Percentiles rank a stretch among this genome's conserved stretches.
These are phyloP conservation scores for Medicago arabica DNA, from an alignment of 306 rosid species.

Conservation along the genomic window DNA sequence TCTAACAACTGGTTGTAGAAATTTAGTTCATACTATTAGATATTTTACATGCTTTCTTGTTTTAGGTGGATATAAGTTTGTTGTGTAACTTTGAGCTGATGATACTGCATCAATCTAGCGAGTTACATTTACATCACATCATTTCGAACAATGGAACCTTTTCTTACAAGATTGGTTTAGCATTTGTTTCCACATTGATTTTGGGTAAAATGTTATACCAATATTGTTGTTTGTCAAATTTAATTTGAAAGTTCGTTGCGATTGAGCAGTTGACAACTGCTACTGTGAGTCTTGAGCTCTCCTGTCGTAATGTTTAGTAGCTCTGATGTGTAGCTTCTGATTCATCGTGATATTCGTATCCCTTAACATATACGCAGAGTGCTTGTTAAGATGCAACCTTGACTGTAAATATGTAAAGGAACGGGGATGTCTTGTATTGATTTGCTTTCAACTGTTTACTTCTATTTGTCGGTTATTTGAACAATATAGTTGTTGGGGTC, in stretches of 20 bases:
- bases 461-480: background rate
- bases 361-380: background rate
- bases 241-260: background rate
- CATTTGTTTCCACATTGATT: background rate
- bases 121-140: background rate
- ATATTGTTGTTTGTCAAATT: background rate
- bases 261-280: background rate
- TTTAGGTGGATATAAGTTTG: background rate
- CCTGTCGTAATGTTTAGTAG: background rate
- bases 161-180: background rate
- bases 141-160: background rate
- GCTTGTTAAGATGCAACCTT: background rate
- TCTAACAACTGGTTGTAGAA: conserved; percentile 12
- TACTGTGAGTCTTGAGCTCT: background rate
- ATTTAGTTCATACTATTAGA: background rate
- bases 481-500: background rate
- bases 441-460: background rate
- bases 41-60: background rate
- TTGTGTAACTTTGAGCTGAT: background rate
- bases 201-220: background rate
- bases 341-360: too few relatives aligned
- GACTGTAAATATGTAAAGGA: background rate
- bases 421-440: background rate
- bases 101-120: background rate
- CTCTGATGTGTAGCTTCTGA: background rate